Evolutionary conservation across 129 eudicot genomes (phyloP).

Genomic region (Artemisia annua): DNA sequence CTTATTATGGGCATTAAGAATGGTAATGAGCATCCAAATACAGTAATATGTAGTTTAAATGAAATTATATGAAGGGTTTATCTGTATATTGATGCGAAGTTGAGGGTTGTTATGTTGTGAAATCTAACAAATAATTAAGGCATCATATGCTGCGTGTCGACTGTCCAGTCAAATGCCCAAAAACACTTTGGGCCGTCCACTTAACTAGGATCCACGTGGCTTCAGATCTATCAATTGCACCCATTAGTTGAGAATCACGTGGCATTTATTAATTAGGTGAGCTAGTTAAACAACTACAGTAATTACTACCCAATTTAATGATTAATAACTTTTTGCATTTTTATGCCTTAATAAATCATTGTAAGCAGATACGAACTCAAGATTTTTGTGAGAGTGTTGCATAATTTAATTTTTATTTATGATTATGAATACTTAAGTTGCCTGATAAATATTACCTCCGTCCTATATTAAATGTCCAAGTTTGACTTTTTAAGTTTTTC

Average conservation of each 20-base stretch:
- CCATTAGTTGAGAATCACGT: slow-evolving; percentile 12
- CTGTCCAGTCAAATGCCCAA: slow-evolving; percentile 24
- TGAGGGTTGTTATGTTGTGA: slow-evolving; percentile 8
- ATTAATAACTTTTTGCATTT: neutral
- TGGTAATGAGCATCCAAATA: no score
- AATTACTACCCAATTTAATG: neutral
- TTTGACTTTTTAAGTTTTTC: no score
- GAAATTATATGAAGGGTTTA: neutral
- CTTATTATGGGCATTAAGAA: no score
- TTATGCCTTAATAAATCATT: no score
- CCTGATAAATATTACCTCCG: no score
- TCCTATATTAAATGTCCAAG: no score
- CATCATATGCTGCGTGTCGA: slow-evolving; percentile 32
- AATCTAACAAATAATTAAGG: slow-evolving; percentile 11
- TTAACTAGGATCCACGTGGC: slow-evolving; percentile 28
- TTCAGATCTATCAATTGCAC: neutral
- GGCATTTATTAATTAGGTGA: neutral
- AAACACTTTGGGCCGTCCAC: neutral
- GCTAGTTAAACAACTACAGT: neutral
- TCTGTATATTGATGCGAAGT: slow-evolving; percentile 3
- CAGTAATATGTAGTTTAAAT: no score
- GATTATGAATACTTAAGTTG: no score
- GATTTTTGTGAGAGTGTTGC: no score
- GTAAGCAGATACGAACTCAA: no score
- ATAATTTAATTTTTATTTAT: no score